Conservation (phyloP, 2,329 filamentous ascomycete genomes). For the Nothomitra cinnamomea region DNA sequence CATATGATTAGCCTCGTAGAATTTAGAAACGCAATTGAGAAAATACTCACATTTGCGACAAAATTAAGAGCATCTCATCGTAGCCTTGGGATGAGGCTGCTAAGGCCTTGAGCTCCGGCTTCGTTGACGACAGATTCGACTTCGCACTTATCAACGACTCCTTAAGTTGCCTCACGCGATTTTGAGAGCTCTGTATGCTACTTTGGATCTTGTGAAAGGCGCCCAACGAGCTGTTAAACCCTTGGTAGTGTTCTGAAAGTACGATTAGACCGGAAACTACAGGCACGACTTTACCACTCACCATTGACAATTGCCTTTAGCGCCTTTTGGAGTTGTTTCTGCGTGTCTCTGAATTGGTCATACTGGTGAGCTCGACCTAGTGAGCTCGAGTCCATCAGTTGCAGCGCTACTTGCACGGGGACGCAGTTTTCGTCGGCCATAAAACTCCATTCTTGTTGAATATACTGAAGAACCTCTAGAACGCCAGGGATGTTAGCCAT, state of each 20-base stretch:
- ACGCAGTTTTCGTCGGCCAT: conserved; percentile 82
- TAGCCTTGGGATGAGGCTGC: conserved; percentile 79
- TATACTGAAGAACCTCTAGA: conserved; percentile 54
- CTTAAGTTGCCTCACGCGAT: conserved; percentile 65
- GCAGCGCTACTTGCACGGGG: conserved; percentile 84
- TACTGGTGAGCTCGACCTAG: conserved; percentile 84
- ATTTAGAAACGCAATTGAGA: background rate
- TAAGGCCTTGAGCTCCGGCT: conserved; percentile 80
- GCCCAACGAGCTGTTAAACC: conserved; percentile 97
- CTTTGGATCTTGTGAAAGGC: conserved; percentile 97
- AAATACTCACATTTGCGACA: conserved; percentile 48
- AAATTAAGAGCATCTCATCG: conserved; percentile 69
- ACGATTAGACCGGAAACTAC: conserved; percentile 6
- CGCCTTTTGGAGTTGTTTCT: conserved; percentile 78
- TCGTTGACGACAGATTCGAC: conserved; percentile 62
- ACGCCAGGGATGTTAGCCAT: background rate
- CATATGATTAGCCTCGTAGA: conserved; percentile 7
- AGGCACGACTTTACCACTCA: conserved; percentile 12
- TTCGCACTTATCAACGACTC: conserved; percentile 71
- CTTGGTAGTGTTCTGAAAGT: conserved; percentile 72
- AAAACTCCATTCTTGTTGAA: conserved; percentile 77
- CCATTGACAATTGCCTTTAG: conserved; percentile 85
- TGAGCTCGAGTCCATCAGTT: conserved; percentile 85
- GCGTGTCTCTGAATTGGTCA: conserved; percentile 64
- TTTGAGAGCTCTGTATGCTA: conserved; percentile 78